phyloP scores from a whole-genome alignment of 352 stramenopile species.

The Phytophthora cactorum region DNA sequence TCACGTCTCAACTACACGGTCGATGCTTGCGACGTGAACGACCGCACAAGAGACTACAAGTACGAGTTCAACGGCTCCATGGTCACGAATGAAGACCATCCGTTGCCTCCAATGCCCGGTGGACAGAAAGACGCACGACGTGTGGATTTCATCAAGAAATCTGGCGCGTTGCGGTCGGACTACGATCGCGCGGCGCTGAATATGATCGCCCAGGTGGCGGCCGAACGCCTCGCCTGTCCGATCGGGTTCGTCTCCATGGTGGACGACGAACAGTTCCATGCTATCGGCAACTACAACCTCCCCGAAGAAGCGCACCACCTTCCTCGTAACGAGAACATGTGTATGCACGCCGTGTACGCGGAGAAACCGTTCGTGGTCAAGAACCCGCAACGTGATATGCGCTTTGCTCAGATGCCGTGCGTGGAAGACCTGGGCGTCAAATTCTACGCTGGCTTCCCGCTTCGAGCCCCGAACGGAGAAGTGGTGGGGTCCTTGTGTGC shows the following conservation, averaged over 20 bases:
- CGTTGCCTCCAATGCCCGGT: constrained; percentile 50
- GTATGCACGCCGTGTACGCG: constrained; percentile 60
- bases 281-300: constrained; percentile 53
- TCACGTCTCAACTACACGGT: constrained; percentile 26
- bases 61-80: constrained; percentile 47
- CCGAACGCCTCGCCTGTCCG: constrained; percentile 55
- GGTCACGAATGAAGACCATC: constrained; percentile 45
- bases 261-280: constrained; percentile 56
- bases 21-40: constrained; percentile 35
- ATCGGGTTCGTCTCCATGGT: constrained; percentile 71
- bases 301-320: constrained; percentile 35
- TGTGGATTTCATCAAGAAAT: constrained; percentile 52
- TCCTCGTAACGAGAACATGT: constrained; percentile 62
- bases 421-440: constrained; percentile 57
- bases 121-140: constrained; percentile 47
- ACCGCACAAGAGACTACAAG: constrained; percentile 55
- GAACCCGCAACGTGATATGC: constrained; percentile 69
- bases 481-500: constrained; percentile 58
- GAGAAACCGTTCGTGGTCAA: constrained; percentile 71
- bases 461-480: constrained; percentile 50
- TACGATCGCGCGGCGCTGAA: constrained; percentile 62
- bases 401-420: constrained; percentile 58
- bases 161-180: constrained; percentile 43
- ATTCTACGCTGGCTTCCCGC: constrained; percentile 71
- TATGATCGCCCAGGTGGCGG: constrained; percentile 60